Conservation (phyloP, 2,329 filamentous ascomycete species). For the Phoma sp. region DNA sequence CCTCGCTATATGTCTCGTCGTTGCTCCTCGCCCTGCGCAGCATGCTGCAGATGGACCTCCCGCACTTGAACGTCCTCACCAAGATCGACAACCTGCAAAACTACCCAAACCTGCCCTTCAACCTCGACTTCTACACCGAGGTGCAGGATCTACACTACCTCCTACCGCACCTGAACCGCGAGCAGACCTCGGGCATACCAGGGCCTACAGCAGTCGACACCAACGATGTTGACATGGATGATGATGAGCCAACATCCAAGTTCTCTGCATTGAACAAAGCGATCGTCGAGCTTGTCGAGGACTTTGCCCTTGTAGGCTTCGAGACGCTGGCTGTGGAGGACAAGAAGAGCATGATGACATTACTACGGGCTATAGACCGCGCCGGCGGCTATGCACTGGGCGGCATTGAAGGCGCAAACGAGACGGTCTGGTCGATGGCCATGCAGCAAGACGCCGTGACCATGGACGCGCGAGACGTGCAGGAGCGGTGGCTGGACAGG, state of each 20-base stretch:
- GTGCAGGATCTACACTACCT: slow-evolving; percentile 91
- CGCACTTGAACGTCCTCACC: slow-evolving; percentile 93
- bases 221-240: slow-evolving; percentile 50
- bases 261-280: slow-evolving; percentile 86
- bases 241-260: slow-evolving; percentile 60
- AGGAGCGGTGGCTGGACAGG: slow-evolving; percentile 93
- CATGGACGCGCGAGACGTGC: slow-evolving; percentile 86
- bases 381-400: slow-evolving; percentile 95
- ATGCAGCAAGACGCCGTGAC: slow-evolving; percentile 76
- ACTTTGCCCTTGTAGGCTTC: slow-evolving; percentile 88
- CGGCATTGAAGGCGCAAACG: slow-evolving; percentile 87
- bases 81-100: slow-evolving; percentile 94
- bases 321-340: slow-evolving; percentile 96
- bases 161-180: slow-evolving; percentile 78
- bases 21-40: slow-evolving; percentile 90
- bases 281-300: slow-evolving; percentile 84
- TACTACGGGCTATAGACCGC: slow-evolving; percentile 87
- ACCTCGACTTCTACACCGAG: slow-evolving; percentile 96
- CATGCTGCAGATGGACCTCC: slow-evolving; percentile 98
- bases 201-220: slow-evolving; percentile 31
- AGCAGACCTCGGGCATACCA: slow-evolving; percentile 60
- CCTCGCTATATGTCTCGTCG: slow-evolving; percentile 93
- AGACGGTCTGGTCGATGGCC: slow-evolving; percentile 95
- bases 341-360: slow-evolving; percentile 93
- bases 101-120: slow-evolving; percentile 89